Conservation (phyloP, 805 yeast species). For the Candida boidinii region DNA sequence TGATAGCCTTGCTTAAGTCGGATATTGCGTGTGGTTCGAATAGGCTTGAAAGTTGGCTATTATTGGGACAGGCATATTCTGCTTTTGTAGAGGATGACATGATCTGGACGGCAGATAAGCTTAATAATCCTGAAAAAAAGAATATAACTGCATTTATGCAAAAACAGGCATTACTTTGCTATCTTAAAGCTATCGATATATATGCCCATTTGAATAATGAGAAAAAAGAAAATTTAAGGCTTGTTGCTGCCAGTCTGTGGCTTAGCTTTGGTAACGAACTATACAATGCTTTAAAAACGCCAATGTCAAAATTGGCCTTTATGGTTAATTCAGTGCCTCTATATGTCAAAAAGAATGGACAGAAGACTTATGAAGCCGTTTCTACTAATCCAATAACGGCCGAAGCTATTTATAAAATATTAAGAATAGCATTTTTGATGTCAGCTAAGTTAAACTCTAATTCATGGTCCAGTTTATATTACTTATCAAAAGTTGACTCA, state of each 20-base stretch:
- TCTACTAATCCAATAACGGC: slow-evolving; percentile 21
- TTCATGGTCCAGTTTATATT: slow-evolving; percentile 58
- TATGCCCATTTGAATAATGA: slow-evolving; percentile 15
- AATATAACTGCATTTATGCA: slow-evolving; percentile 54
- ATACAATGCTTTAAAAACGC: slow-evolving; percentile 48
- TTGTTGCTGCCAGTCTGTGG: slow-evolving; percentile 39
- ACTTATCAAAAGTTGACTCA: slow-evolving; percentile 47
- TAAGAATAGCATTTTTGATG: slow-evolving; percentile 34
- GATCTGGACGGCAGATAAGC: slow-evolving; percentile 85
- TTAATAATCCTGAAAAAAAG: slow-evolving; percentile 55
- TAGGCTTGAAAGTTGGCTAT: slow-evolving; percentile 79
- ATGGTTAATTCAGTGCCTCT: slow-evolving; percentile 30
- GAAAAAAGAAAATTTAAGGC: slow-evolving; percentile 17
- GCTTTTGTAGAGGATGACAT: slow-evolving; percentile 80
- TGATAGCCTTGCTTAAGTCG: slow-evolving; percentile 52
- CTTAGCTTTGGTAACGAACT: slow-evolving; percentile 47
- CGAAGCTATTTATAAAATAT: slow-evolving; percentile 18
- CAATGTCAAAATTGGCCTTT: slow-evolving; percentile 59
- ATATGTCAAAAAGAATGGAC: slow-evolving; percentile 19
- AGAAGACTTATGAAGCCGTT: slow-evolving; percentile 13
- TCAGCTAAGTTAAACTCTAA: slow-evolving; percentile 34
- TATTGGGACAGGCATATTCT: slow-evolving; percentile 73
- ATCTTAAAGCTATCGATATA: slow-evolving; percentile 59
- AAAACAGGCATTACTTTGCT: slow-evolving; percentile 63
- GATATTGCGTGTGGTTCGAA: slow-evolving; percentile 63